Conservation (phyloP, 257 asterid genomes). For the Salvia miltiorrhiza region DNA sequence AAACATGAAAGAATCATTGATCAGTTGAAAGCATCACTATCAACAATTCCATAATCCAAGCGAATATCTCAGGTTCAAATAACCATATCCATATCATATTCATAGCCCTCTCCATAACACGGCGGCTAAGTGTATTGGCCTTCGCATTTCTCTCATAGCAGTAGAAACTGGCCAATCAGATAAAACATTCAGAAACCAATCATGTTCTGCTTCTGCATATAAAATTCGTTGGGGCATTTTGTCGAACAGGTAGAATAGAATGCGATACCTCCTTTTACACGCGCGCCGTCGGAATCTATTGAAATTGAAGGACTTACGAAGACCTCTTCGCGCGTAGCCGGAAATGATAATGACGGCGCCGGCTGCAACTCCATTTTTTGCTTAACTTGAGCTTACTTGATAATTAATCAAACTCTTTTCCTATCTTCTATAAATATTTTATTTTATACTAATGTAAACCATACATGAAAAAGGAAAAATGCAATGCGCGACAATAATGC, state of each 20-base stretch:
- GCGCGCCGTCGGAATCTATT: background rate
- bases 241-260: slow-evolving; percentile 36
- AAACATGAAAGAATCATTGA: background rate
- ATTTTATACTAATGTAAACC: too few relatives aligned
- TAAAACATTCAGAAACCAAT: too few relatives aligned
- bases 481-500: too few relatives aligned
- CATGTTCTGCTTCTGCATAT: slow-evolving; percentile 19
- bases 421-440: background rate
- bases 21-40: background rate
- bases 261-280: background rate
- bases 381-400: background rate
- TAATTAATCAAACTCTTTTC: background rate
- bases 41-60: background rate
- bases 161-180: background rate
- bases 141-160: background rate
- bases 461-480: too few relatives aligned
- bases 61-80: background rate
- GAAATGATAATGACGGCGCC: background rate
- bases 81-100: too few relatives aligned
- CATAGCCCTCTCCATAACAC: too few relatives aligned
- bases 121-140: too few relatives aligned
- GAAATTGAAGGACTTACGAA: background rate
- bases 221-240: slow-evolving; percentile 44
- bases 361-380: background rate
- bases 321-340: background rate